Evolutionary conservation across 495 filamentous ascomycete genomes (phyloP), one percentile per base, ranked within the genome.

Genomic region (Pyrenula aspistea): DNA sequence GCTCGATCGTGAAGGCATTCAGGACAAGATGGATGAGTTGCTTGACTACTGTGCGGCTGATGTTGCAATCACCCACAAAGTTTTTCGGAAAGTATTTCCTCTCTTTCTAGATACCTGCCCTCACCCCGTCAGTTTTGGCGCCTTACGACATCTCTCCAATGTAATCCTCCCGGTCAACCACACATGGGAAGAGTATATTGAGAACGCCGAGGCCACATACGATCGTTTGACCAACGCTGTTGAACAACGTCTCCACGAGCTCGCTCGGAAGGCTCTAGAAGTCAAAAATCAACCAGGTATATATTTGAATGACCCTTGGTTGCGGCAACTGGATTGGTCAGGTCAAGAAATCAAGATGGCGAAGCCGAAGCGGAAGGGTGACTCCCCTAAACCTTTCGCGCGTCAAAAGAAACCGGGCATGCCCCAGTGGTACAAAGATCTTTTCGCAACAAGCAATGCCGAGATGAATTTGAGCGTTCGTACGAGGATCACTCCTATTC

Each of bases 1-100:
- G 62, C 73, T 93, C 21, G 83, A 89, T 67, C 77, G 84, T 8
- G 71, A 81, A 3, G 87, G 84, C 2, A 77, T 96, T 10, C 55
- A 79, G 42, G 74, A 62, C 15, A 85, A 85, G 62, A 67, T 96
- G 42, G 86, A 92, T 54, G 84, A 93, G 59, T 75, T 98, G 10
- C 73, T 99, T 51, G 87, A 92, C 65, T 99, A 99, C 69, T 99
- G 93, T 65, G 94, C 94, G 21, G 88, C 90, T 1, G 93, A 99
- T 77, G 92, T 96, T 25, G 84, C 83, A 25, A 83, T 94, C 60
- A 96, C 93, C 0, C 94, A 97, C 65, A 81, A 84, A 47, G 91
- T 99, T 2, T 99, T 89, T 70, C 85, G 87, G 66, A 88, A 87
- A 55, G 89, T 97, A 1, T 93, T 99, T 53, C 88, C 90, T 1